phyloP scores from a whole-genome alignment of 805 yeast species.

The Candida sonorensis region DNA sequence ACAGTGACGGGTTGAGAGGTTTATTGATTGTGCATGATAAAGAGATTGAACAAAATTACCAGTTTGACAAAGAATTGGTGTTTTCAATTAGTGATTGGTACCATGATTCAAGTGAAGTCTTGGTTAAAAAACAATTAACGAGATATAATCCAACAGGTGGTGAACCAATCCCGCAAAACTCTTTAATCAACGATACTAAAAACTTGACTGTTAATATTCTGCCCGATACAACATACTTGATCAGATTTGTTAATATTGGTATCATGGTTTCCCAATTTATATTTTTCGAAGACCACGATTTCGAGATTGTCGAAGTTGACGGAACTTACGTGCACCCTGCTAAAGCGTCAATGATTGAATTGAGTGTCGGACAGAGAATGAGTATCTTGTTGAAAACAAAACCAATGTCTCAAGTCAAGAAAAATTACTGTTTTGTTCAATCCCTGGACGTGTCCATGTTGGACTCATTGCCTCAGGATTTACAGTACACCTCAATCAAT shows the following conservation, averaged over 20 bases:
- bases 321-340: constrained; percentile 62
- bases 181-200: constrained; percentile 58
- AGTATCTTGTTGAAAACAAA: constrained; percentile 61
- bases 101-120: constrained; percentile 43
- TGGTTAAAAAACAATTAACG: constrained; percentile 43
- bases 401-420: constrained; percentile 22
- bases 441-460: constrained; percentile 60
- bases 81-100: constrained; percentile 60
- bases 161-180: constrained; percentile 69
- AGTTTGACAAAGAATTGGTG: constrained; percentile 55
- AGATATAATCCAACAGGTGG: constrained; percentile 80
- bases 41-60: constrained; percentile 38
- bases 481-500: constrained; percentile 48
- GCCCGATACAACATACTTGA: constrained; percentile 54
- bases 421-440: constrained; percentile 57
- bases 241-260: constrained; percentile 62
- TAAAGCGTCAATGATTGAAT: constrained; percentile 46
- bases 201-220: constrained; percentile 50
- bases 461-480: constrained; percentile 57
- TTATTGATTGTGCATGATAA: constrained; percentile 57
- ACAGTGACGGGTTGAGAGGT: constrained; percentile 73
- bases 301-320: constrained; percentile 68
- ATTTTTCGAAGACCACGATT: constrained; percentile 62
- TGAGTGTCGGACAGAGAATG: constrained; percentile 79
- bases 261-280: constrained; percentile 69